Evolutionary conservation across 257 asterid species (phyloP), one percentile per base, ranked within the genome.

Genomic region (Nicotiana paniculata): DNA sequence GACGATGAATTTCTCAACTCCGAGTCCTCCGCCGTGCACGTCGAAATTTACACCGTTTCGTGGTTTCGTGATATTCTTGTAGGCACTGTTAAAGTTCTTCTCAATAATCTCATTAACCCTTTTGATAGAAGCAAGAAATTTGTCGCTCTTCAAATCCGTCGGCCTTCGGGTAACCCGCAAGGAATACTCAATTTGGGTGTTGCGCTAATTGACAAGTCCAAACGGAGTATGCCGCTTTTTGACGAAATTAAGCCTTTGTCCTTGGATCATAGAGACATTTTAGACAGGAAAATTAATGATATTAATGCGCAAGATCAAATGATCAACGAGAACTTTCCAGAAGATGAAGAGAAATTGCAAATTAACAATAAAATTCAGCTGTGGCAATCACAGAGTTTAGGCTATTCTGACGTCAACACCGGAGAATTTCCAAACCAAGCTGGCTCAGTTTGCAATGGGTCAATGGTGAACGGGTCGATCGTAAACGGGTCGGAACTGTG

Each of bases 121-220:
- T 24, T 84, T 18, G 37, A 75, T 1, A 83, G 82, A 6, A 77
- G 24, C 13, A 87, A 85, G 51, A 83, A 93, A 28, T 90, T 88
- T 24, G 89, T 94, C 1, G 91, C 94, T 37, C 91, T 94, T 15
- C 97, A 94, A 65, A 86, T 93, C 5, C 94, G 95, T 2, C 90
- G 92, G 6, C 91, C 93, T 2, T 88, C 97, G 0, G 97, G 98
- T n/a, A 74, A 75, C 68, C 97, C 97, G 4, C 98, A 92, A 69
- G 98, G 97, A 1, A 93, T 93, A 18, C 94, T 95, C 64, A 95
- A 92, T 90, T 88, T 95, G 95, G 96, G 97, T 4, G 93, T 93
- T 0, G 24, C 91, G 59, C 82, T 95, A 0, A 66, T 86, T 3
- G 95, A 92, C 67, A 84, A 77, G 83, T 75, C 93, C 78, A 82